These are phyloP conservation scores for Malbranchea cinnamomea DNA, from an alignment of 2,329 filamentous ascomycete genomes.

Conservation along the genomic window DNA sequence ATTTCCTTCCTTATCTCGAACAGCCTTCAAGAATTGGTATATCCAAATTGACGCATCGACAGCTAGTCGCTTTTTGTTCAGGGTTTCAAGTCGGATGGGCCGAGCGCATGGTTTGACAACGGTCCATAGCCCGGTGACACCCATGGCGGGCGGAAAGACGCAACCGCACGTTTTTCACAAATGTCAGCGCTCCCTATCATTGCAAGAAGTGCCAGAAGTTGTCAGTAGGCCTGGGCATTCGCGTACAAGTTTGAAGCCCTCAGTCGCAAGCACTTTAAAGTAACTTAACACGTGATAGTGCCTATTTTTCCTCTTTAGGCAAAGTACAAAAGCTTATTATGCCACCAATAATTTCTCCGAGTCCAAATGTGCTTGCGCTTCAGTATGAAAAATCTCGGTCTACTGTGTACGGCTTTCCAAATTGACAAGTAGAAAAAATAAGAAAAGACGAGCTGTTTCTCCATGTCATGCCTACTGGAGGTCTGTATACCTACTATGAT, in stretches of 20 bases:
- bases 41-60: slow-evolving; percentile 99
- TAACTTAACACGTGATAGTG: no score
- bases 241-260: no score
- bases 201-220: no score
- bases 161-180: no score
- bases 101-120: slow-evolving; percentile 89
- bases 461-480: slow-evolving; percentile 11
- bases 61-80: slow-evolving; percentile 90
- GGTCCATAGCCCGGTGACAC: slow-evolving; percentile 95
- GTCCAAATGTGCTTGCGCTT: background rate
- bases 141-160: no score
- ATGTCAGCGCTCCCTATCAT: no score
- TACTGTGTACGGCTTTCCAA: no score
- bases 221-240: no score
- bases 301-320: no score
- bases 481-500: slow-evolving; percentile 6
- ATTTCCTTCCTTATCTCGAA: slow-evolving; percentile 96
- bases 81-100: slow-evolving; percentile 87
- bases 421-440: background rate
- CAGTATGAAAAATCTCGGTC: background rate
- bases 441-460: background rate
- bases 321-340: no score
- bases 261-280: no score
- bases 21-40: slow-evolving; percentile 97
- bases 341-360: background rate